These are phyloP conservation scores for Carex arenaria DNA, from an alignment of 202 grass and related monocot species.

Conservation along the genomic window DNA sequence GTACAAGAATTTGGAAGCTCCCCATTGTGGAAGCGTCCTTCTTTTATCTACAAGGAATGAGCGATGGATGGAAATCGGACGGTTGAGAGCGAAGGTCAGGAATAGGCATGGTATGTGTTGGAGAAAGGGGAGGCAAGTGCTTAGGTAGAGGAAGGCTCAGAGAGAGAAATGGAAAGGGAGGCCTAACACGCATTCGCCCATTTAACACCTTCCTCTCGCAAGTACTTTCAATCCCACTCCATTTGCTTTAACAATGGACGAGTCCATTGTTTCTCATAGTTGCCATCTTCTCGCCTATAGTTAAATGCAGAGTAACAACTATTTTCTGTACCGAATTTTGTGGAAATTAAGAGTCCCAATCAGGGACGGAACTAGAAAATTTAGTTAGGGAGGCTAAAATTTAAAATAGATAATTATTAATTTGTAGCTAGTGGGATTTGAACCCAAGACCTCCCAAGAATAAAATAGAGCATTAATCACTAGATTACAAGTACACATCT, in stretches of 20 bases:
- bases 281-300: no score
- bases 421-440: no score
- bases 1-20: constrained; percentile 1
- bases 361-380: no score
- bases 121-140: constrained; percentile 23
- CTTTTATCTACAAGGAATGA: background rate
- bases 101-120: constrained; percentile 27
- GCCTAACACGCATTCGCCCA: constrained; percentile 22
- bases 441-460: no score
- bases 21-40: background rate
- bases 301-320: no score
- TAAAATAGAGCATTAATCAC: no score
- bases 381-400: no score
- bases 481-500: no score
- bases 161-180: constrained; percentile 16
- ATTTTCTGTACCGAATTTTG: no score
- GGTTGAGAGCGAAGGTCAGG: background rate
- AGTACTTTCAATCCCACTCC: background rate
- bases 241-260: background rate
- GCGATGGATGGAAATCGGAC: background rate
- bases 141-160: constrained; percentile 10
- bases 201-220: background rate
- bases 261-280: no score
- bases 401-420: no score
- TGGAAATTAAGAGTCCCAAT: no score